Percentiles rank a stretch among this genome's conserved stretches.
These are phyloP conservation scores for Claviceps sp. DNA, from an alignment of 2,329 filamentous ascomycete species.

Conservation along the genomic window DNA sequence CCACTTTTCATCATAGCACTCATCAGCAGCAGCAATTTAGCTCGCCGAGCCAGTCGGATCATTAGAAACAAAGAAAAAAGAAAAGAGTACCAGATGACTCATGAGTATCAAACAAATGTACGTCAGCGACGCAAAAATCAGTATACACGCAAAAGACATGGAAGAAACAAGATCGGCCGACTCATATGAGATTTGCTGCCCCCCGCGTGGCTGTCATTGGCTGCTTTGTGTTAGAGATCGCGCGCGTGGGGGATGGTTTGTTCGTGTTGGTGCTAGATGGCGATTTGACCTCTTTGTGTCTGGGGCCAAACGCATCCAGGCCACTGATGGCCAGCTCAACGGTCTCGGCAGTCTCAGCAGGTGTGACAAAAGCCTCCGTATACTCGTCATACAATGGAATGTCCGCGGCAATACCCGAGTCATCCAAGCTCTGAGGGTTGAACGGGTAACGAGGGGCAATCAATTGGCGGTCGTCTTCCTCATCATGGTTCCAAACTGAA, in stretches of 20 bases:
- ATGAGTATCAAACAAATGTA: background rate
- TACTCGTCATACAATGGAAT: constrained; percentile 28
- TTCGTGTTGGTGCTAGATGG: constrained; percentile 47
- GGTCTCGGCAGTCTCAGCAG: constrained; percentile 35
- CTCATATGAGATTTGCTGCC: constrained; percentile 13
- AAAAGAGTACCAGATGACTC: background rate
- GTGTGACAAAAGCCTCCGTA: constrained; percentile 39
- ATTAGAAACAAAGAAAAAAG: background rate
- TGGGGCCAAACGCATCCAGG: constrained; percentile 28
- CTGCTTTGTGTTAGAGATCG: constrained; percentile 34
- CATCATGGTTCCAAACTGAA: constrained; percentile 30
- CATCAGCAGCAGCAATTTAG: background rate
- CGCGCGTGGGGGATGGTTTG: constrained; percentile 50
- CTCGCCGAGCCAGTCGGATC: background rate
- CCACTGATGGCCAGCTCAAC: constrained; percentile 28
- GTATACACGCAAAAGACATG: background rate
- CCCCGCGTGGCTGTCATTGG: constrained; percentile 12
- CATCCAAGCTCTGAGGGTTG: constrained; percentile 13
- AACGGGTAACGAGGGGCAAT: background rate
- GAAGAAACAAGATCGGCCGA: background rate
- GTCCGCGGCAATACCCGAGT: constrained; percentile 22
- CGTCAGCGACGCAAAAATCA: too few relatives aligned
- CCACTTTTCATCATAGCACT: background rate
- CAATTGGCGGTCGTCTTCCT: constrained; percentile 19
- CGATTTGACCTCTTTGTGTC: constrained; percentile 22